Base-by-base conservation (phyloP, 2,329 filamentous ascomycete species). In the Sordariomycetes sp. region DNA sequence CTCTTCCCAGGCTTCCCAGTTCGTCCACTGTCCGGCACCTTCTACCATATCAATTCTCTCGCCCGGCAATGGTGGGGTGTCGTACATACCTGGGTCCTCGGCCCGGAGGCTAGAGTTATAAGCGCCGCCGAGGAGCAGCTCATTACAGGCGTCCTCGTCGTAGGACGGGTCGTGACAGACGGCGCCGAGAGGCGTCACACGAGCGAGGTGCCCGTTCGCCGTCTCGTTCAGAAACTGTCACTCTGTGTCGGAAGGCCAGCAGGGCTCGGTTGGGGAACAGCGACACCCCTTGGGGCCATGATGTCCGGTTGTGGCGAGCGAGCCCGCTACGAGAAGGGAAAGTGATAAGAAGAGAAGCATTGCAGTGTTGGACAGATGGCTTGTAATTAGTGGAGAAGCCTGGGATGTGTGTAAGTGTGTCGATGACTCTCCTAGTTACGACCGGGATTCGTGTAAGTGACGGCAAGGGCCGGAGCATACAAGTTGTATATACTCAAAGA, bases 221-320 rank as follows among this genome's bases (percentile, higher is more conserved):
- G 79, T 74, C 15, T 64, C 57, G 62, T 85, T 82, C 55, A 85
- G 73, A 0, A 62, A 57, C 7, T 67, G 61, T 81, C 81, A 85
- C 5, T 67, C 65, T 1, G 62, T 52, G 0, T 61, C 24, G 0
- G 67, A 66, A 0, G 82, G 82, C 80, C 81, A 86, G 63, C 72
- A 74, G 1, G 60, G n/a, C 58, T 83, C 77, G 17, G 73, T 74
- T 0, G 81, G 80, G 45, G 76, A 70, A 65, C 72, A 75, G 13
- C 70, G 70, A 62, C 76, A 79, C 13, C 15, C 13, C 39, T 13
- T 15, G 39, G 15, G 15, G 17, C 39, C 39, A 17, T 45, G n/a
- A 17, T 13, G n/a, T 7, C 28, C 28, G 28, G 39, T 13, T 17
- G 39, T n/a, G 7, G 39, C 15, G 39, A 45, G 39, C 39, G 17